Base-by-base conservation (phyloP, 192 early-diverging fungal species). In the Coemansia asiatica region DNA sequence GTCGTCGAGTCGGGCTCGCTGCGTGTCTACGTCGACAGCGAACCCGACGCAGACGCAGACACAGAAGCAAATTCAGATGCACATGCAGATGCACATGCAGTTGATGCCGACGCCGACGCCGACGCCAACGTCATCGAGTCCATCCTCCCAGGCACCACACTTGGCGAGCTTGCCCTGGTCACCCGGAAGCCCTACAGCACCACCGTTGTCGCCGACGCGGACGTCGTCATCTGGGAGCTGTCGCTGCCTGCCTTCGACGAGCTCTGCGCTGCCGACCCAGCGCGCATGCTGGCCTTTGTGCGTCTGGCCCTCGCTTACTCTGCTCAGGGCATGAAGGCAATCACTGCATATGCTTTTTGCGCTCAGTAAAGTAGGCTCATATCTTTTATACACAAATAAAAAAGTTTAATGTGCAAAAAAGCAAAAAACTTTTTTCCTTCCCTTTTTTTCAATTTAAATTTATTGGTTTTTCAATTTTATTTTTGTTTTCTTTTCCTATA, bases 131-230 rank as follows among this genome's bases (percentile, higher is more conserved):
- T 55, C 44, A 86, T 91, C 3, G 92, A 96, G 80, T 93, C 91
- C 19, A 89, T 96, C 35, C 74, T 98, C 31, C 92, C 95, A 0
- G 95, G 95, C n/a, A 93, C 92, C 9, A 88, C 94, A 62, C 87
- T 92, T 19, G 96, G 96, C 10, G 94, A 95, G 75, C 80, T 96
- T 28, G 87, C 92, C 19, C 74, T 98, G 50, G 92, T 94, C 51
- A 85, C 87, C 2, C 75, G 76, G 8, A 67, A 78, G 51, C 48
- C 71, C 28, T 83, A 89, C 25, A 77, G 81, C 21, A 83, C 84
- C n/a, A 85, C 87, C 0, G 66, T 93, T 27, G 68, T 91, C 7
- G 85, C 87, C 0, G 86, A 90, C 26, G 77, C 75, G 35, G 87
- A 88, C 51, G 82, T 87, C 13, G 82, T 86, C 2, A 74, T 93